phyloP scores from a whole-genome alignment of 768 basidiomycete genomes.

The Lactarius indigo region DNA sequence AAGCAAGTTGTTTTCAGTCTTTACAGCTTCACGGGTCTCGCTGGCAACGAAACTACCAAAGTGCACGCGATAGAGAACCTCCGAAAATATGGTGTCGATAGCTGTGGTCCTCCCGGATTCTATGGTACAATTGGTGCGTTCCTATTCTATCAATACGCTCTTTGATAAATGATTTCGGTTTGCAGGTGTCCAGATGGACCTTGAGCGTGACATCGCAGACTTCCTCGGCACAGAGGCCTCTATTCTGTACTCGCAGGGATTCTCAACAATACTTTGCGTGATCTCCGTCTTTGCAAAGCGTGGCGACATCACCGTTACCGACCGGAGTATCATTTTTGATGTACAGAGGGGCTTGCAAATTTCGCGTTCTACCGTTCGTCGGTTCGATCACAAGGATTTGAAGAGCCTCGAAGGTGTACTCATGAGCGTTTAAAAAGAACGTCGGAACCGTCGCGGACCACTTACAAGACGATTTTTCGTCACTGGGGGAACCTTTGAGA shows the following conservation, averaged over 20 bases:
- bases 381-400: constrained; percentile 96
- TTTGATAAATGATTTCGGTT: background rate
- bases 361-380: constrained; percentile 84
- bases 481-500: constrained; percentile 95
- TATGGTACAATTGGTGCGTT: constrained; percentile 89
- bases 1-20: constrained; percentile 82
- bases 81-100: constrained; percentile 87
- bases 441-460: constrained; percentile 75
- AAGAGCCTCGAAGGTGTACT: constrained; percentile 87
- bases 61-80: no score
- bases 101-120: constrained; percentile 95
- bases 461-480: constrained; percentile 92
- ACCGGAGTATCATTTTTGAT: constrained; percentile 90
- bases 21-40: constrained; percentile 87
- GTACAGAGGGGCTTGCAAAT: constrained; percentile 96
- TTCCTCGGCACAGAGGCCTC: no score
- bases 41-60: constrained; percentile 87
- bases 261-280: no score
- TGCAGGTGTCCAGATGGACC: constrained; percentile 79
- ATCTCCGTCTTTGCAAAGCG: no score
- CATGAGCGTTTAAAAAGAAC: constrained; percentile 74
- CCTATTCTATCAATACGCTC: background rate
- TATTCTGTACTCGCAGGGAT: no score
- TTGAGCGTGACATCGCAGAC: no score
- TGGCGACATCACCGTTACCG: constrained; percentile 97